Percentiles rank a stretch among this genome's conserved stretches.
Conservation (phyloP, 2,329 filamentous ascomycete genomes). For the Chaetothyriales sp. region DNA sequence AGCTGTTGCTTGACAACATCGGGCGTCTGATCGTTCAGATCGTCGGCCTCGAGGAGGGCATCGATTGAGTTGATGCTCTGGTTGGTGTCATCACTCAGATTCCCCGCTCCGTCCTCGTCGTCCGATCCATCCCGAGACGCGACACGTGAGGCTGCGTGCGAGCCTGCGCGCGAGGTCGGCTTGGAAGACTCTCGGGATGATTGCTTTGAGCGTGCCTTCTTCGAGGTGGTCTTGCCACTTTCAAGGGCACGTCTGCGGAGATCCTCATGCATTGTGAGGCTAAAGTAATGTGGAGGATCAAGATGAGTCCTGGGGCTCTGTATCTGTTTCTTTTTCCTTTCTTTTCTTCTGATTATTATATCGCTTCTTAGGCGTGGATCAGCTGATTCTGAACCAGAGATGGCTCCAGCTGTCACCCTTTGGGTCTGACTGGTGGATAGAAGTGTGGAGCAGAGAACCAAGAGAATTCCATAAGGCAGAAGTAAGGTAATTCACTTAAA, state of each 20-base stretch:
- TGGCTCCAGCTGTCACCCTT: not conserved
- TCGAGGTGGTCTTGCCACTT: slow-evolving; percentile 49
- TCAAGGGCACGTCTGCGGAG: slow-evolving; percentile 45
- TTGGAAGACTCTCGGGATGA: slow-evolving; percentile 39
- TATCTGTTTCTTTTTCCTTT: not conserved
- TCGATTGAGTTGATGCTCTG: slow-evolving; percentile 54
- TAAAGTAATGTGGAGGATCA: not conserved
- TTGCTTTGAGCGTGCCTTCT: slow-evolving; percentile 39
- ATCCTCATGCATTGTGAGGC: slow-evolving; percentile 28
- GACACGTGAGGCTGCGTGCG: slow-evolving; percentile 38
- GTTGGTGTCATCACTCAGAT: slow-evolving; percentile 43
- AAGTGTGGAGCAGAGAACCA: not conserved
- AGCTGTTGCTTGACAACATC: slow-evolving; percentile 49
- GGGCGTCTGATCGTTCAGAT: slow-evolving; percentile 35
- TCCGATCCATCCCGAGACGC: slow-evolving; percentile 42
- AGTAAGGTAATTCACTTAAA: not conserved
- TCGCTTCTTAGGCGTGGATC: not conserved
- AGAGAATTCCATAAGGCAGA: not conserved
- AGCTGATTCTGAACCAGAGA: not conserved
- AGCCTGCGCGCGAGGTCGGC: slow-evolving; percentile 36
- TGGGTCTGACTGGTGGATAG: not conserved
- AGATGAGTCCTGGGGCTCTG: not conserved
- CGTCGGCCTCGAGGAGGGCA: slow-evolving; percentile 41
- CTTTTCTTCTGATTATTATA: not conserved
- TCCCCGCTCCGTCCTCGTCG: slow-evolving; percentile 38